Evolutionary conservation across 2,329 filamentous ascomycete species (phyloP).

Genomic region (Chrysoporthe deuterocubensis): DNA sequence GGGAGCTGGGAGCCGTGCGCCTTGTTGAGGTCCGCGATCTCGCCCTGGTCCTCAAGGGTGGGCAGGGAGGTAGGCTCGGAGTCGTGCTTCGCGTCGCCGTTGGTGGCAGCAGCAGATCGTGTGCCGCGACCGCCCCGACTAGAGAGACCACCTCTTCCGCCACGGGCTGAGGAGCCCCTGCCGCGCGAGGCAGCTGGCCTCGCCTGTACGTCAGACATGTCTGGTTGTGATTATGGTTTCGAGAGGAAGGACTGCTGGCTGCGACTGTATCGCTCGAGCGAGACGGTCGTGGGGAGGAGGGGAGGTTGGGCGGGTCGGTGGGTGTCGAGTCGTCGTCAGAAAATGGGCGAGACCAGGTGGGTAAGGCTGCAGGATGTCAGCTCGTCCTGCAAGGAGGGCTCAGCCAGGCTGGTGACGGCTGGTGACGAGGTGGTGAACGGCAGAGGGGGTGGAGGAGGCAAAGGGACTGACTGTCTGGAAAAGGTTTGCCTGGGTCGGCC

Average conservation of each 20-base stretch:
- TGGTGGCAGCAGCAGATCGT: constrained; percentile 66
- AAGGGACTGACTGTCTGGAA: constrained; percentile 1
- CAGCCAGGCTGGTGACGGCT: not conserved
- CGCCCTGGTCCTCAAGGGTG: constrained; percentile 78
- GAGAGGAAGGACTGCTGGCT: constrained; percentile 33
- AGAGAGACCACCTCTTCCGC: constrained; percentile 27
- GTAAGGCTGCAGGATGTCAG: constrained; percentile 16
- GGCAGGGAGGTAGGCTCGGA: constrained; percentile 59
- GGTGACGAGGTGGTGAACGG: constrained; percentile 1
- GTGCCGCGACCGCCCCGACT: constrained; percentile 75
- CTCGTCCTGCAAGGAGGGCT: not conserved
- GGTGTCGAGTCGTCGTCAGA: not conserved
- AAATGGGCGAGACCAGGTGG: constrained; percentile 1
- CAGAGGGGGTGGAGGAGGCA: not conserved
- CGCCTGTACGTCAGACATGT: constrained; percentile 94
- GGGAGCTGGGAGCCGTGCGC: constrained; percentile 79
- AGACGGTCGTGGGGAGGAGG: constrained; percentile 34
- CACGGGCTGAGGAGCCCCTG: constrained; percentile 68
- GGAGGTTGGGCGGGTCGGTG: not conserved
- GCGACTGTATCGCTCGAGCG: constrained; percentile 1
- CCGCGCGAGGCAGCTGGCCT: constrained; percentile 83
- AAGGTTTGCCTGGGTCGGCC: not conserved
- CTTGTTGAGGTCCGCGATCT: constrained; percentile 90
- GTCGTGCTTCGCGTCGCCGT: constrained; percentile 71
- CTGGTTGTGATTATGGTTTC: constrained; percentile 45